phyloP scores from a whole-genome alignment of 345 rosid genomes.

The Linum lewisii region DNA sequence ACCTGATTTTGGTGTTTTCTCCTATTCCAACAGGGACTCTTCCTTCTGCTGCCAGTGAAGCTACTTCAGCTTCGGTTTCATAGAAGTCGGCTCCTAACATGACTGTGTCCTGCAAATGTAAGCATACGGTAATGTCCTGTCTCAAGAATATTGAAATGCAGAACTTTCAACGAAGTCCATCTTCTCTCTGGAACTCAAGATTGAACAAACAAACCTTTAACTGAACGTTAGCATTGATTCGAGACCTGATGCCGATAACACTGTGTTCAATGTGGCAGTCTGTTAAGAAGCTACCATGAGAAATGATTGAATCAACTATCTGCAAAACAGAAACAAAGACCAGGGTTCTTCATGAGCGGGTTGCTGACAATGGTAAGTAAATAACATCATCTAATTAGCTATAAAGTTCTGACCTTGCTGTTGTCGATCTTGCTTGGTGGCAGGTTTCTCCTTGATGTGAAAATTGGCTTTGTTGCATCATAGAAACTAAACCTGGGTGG shows the following conservation, averaged over 20 bases:
- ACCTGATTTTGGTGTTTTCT: slow-evolving; percentile 75
- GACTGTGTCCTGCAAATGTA: slow-evolving; percentile 56
- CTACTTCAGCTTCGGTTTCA: slow-evolving; percentile 68
- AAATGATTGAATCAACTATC: slow-evolving; percentile 76
- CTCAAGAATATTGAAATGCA: neutral
- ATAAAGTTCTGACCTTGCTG: slow-evolving; percentile 42
- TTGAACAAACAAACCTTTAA: slow-evolving; percentile 46
- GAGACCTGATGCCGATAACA: slow-evolving; percentile 83
- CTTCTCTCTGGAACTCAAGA: neutral
- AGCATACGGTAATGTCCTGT: neutral
- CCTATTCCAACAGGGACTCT: slow-evolving; percentile 73
- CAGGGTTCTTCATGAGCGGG: no score
- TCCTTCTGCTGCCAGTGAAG: slow-evolving; percentile 55
- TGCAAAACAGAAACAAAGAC: slow-evolving; percentile 22
- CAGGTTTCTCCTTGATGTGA: slow-evolving; percentile 87
- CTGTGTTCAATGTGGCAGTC: slow-evolving; percentile 74
- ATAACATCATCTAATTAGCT: neutral
- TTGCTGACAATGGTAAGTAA: neutral
- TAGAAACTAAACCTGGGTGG: slow-evolving; percentile 92
- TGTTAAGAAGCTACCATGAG: slow-evolving; percentile 82
- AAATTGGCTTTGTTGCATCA: slow-evolving; percentile 78
- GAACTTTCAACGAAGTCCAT: no score
- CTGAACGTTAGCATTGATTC: slow-evolving; percentile 62
- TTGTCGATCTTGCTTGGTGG: slow-evolving; percentile 76
- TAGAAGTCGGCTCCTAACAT: slow-evolving; percentile 93